These are phyloP conservation scores for Candida andamanensis DNA, from an alignment of 805 yeast genomes.

Conservation along the genomic window DNA sequence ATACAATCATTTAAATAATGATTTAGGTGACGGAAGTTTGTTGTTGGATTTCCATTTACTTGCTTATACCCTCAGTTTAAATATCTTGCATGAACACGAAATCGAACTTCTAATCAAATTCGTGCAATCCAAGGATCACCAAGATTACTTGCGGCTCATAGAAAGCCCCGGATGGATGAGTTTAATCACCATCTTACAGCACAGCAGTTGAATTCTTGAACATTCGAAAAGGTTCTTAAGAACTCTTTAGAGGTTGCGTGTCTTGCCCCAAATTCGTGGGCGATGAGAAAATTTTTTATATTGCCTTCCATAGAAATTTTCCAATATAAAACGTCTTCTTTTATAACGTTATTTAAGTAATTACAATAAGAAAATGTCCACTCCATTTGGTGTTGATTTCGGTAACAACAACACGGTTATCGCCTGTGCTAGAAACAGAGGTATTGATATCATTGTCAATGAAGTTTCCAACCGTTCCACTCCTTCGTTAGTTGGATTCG, in stretches of 20 bases:
- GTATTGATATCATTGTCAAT: constrained; percentile 95
- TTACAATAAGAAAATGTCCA: constrained; percentile 54
- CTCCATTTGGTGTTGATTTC: constrained; percentile 96
- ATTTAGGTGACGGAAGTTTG: constrained; percentile 21
- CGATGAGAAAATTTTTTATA: constrained; percentile 7
- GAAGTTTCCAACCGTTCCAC: constrained; percentile 98
- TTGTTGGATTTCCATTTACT: constrained; percentile 77
- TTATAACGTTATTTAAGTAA: too few relatives aligned
- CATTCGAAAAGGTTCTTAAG: constrained; percentile 3
- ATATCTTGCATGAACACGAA: constrained; percentile 56
- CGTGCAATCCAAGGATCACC: constrained; percentile 38
- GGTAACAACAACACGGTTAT: constrained; percentile 92
- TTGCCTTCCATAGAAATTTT: constrained; percentile 1
- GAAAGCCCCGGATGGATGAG: constrained; percentile 83
- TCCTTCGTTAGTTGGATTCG: constrained; percentile 88
- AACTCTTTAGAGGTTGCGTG: constrained; percentile 4
- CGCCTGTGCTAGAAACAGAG: constrained; percentile 96
- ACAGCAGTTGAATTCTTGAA: constrained; percentile 14
- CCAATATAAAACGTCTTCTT: too few relatives aligned
- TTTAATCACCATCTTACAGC: constrained; percentile 47
- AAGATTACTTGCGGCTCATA: constrained; percentile 47
- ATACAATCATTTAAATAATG: constrained; percentile 43
- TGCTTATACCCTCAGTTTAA: constrained; percentile 50
- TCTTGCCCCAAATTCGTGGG: background rate
- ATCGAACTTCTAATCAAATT: constrained; percentile 43